Percentiles rank a stretch among this genome's conserved stretches.
phyloP scores from a whole-genome alignment of 2,329 filamentous ascomycete genomes.

The Fusarium protoensiforme region DNA sequence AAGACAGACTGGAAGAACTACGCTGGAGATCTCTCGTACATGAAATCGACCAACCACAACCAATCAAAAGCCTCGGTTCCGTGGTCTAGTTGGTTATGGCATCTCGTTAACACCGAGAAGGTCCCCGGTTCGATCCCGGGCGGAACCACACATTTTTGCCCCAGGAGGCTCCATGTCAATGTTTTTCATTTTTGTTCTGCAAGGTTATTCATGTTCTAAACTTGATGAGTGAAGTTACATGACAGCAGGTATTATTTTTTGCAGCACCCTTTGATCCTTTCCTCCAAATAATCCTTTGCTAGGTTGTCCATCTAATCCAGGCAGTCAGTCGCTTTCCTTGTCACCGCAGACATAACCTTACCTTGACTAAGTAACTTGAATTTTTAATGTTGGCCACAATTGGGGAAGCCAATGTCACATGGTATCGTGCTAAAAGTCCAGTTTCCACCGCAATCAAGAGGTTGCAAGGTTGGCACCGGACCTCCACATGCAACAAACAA shows the following conservation, averaged over 20 bases:
- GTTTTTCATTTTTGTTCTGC: background rate
- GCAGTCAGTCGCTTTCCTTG: background rate
- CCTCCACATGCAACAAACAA: background rate
- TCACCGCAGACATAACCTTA: background rate
- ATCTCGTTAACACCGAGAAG: slow-evolving; percentile 12
- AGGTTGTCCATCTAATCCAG: background rate
- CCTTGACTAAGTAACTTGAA: background rate
- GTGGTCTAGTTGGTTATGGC: slow-evolving; percentile 11
- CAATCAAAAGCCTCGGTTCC: background rate
- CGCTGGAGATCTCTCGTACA: background rate
- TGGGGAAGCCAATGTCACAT: no score
- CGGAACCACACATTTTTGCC: slow-evolving; percentile 3
- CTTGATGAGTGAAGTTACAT: background rate
- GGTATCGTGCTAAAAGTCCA: background rate
- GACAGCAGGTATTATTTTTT: background rate
- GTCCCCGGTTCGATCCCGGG: slow-evolving; percentile 6
- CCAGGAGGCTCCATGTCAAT: background rate
- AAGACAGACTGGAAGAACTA: background rate
- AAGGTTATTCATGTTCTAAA: background rate
- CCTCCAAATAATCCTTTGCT: background rate
- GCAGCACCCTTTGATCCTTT: background rate
- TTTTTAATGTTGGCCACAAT: background rate
- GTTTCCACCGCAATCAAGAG: background rate
- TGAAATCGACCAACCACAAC: background rate
- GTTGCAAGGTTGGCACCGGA: background rate